Conservation (phyloP, 2,329 filamentous ascomycete genomes). For the Diatrype stigma region DNA sequence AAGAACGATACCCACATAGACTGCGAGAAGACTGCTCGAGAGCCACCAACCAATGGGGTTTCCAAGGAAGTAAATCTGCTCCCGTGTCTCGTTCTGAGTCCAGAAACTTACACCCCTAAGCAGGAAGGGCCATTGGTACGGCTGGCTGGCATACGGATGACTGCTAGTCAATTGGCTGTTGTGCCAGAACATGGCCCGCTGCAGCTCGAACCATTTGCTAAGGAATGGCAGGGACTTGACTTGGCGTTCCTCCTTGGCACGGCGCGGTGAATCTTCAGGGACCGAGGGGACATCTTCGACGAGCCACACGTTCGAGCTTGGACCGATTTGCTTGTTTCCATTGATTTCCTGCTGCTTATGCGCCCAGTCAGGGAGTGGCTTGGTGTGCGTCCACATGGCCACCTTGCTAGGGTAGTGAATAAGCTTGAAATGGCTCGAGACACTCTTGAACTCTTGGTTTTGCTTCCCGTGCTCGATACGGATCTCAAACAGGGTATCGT, state of each 20-base stretch:
- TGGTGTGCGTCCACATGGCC: constrained; percentile 98
- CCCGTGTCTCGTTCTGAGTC: constrained; percentile 90
- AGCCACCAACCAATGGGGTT: constrained; percentile 99
- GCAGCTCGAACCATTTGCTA: constrained; percentile 91
- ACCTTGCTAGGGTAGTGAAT: constrained; percentile 93
- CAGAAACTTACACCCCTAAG: constrained; percentile 98
- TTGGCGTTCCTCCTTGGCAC: constrained; percentile 70
- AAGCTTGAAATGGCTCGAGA: constrained; percentile 92
- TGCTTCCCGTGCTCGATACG: constrained; percentile 82
- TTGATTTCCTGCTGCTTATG: constrained; percentile 99
- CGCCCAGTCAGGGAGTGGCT: constrained; percentile 93
- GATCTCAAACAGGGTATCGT: constrained; percentile 91
- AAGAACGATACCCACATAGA: constrained; percentile 85
- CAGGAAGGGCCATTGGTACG: constrained; percentile 97
- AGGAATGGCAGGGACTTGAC: constrained; percentile 85
- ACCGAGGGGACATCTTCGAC: constrained; percentile 88
- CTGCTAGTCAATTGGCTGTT: constrained; percentile 97
- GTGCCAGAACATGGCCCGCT: constrained; percentile 98
- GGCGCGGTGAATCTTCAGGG: constrained; percentile 64
- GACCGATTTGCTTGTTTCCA: constrained; percentile 91
- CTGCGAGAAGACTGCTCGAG: constrained; percentile 83
- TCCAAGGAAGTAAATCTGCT: constrained; percentile 98
- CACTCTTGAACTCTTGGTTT: constrained; percentile 79
- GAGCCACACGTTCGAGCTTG: constrained; percentile 91
- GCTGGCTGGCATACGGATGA: constrained; percentile 91